Evolutionary conservation across 805 yeast genomes (phyloP), one percentile per base, ranked within the genome.

Genomic region (Lipomyces sp.): DNA sequence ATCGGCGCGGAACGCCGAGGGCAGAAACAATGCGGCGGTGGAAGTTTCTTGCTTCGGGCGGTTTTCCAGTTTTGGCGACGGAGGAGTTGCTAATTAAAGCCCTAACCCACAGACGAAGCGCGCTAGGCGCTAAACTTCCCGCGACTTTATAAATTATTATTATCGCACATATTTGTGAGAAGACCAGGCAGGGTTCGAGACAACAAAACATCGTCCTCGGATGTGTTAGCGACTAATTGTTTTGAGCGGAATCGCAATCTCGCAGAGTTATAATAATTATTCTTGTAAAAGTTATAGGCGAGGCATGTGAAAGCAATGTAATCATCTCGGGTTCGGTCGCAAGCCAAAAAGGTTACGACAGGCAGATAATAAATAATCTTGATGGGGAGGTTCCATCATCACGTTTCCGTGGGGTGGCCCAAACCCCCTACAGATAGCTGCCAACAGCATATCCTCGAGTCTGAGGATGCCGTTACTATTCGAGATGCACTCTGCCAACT

Each of bases 1-100:
- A 42, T 42, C 48, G 48, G 48, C 48, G 48, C 5, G 48, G 48
- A n/a, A 42, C 4, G 48, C 48, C 48, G 48, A 42, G 24, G 39
- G n/a, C 48, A 15, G n/a, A 1, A n/a, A 42, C 48, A 6, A 42
- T 42, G 48, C 48, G 48, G 48, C 48, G 48, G 7, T 18, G 18
- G 48, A 42, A 1, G 48, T 42, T 24, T 42, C 48, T n/a, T n/a
- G n/a, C 7, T 42, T 42, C 48, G n/a, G 18, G 24, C 48, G 3
- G 48, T 15, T 24, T n/a, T 42, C 7, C 18, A 6, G 18, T 7
- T 15, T n/a, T 11, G 8, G 18, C 48, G 2, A 11, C 24, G 48
- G 2, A 10, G 15, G n/a, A n/a, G 2, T 5, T 3, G 24, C 24
- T 24, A 24, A 24, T 24, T 24, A 24, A 24, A 15, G 18, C 24